Conservation (phyloP, 2,329 filamentous ascomycete species). For the Chaetomium olivaceum region DNA sequence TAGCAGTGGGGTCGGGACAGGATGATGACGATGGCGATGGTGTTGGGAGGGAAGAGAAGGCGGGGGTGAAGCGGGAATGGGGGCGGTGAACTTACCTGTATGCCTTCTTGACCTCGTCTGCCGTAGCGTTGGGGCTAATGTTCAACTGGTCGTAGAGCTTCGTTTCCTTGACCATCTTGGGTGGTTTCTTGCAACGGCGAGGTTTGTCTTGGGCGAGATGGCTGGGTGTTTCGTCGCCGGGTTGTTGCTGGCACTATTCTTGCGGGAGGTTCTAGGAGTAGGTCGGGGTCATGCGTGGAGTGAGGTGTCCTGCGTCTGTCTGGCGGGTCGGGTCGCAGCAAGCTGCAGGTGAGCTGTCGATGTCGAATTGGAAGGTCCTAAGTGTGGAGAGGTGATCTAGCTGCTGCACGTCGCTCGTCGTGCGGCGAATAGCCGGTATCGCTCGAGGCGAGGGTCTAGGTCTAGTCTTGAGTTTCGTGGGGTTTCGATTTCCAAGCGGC, state of each 20-base stretch:
- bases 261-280: neutral
- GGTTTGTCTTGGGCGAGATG: neutral
- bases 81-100: slow-evolving; percentile 65
- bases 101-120: slow-evolving; percentile 97
- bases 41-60: neutral
- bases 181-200: slow-evolving; percentile 3
- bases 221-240: neutral
- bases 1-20: slow-evolving; percentile 34
- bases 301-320: slow-evolving; percentile 18
- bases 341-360: slow-evolving; percentile 18
- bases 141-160: slow-evolving; percentile 89
- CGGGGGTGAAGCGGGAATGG: neutral
- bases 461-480: slow-evolving; percentile 6
- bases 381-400: slow-evolving; percentile 24
- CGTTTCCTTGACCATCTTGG: slow-evolving; percentile 86
- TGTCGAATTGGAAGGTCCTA: slow-evolving; percentile 21
- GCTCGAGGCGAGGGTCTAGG: neutral
- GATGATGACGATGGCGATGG: neutral
- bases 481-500: neutral
- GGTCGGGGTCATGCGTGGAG: slow-evolving; percentile 17
- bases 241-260: neutral
- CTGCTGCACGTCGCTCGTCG: slow-evolving; percentile 27
- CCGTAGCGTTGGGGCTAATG: slow-evolving; percentile 75
- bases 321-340: slow-evolving; percentile 23
- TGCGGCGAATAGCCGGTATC: slow-evolving; percentile 20